phyloP scores from a whole-genome alignment of 2,329 filamentous ascomycete species.

The Xylaria digitata region DNA sequence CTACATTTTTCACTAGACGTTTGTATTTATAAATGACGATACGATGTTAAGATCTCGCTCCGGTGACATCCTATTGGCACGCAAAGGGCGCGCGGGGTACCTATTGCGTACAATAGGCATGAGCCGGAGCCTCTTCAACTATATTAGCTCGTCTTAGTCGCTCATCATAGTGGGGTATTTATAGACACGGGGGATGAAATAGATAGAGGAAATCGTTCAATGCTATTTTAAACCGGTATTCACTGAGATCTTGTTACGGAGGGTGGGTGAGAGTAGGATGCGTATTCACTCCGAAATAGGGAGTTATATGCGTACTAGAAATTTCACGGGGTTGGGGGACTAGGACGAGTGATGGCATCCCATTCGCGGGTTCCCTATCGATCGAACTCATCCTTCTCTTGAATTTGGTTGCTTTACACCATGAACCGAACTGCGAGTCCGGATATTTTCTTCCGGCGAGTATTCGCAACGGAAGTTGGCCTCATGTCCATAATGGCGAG shows the following conservation, averaged over 20 bases:
- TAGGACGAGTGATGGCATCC: background rate
- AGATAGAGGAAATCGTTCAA: background rate
- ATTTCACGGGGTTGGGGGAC: background rate
- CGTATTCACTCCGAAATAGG: background rate
- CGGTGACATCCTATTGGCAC: slow-evolving; percentile 12
- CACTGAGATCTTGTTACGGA: too few species aligned
- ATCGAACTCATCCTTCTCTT: too few species aligned
- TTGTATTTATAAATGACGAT: slow-evolving; percentile 5
- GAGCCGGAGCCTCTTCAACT: background rate
- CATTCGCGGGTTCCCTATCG: background rate
- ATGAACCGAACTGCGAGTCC: too few species aligned
- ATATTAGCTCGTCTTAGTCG: background rate
- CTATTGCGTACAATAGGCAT: too few species aligned
- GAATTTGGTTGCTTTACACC: too few species aligned
- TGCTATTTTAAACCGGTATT: too few species aligned
- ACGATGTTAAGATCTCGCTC: background rate
- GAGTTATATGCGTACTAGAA: background rate
- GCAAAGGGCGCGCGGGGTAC: background rate
- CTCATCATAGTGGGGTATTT: background rate
- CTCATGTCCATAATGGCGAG: too few species aligned
- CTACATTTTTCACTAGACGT: background rate
- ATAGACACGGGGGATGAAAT: background rate
- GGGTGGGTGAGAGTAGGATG: background rate
- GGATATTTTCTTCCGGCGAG: too few species aligned
- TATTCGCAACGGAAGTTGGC: too few species aligned